phyloP scores from a whole-genome alignment of 192 early-diverging fungal genomes.

The Backusella westeae region DNA sequence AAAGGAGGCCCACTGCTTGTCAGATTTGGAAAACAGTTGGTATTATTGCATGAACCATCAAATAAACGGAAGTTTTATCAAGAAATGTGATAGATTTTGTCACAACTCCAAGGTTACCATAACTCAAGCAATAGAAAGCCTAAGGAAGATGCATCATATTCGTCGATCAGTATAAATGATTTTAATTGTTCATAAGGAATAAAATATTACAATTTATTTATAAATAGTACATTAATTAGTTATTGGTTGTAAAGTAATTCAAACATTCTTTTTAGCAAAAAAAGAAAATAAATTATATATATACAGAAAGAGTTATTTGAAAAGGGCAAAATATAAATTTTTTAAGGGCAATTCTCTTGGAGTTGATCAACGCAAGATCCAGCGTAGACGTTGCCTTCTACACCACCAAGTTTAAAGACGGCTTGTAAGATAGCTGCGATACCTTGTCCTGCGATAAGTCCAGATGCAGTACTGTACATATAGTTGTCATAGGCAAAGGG shows the following conservation, averaged over 20 bases:
- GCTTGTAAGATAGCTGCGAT: conserved; percentile 48
- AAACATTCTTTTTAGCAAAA: background rate
- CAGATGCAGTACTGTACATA: conserved; percentile 46
- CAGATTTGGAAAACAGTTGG: no score
- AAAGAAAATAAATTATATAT: background rate
- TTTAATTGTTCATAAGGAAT: background rate
- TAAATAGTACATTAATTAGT: background rate
- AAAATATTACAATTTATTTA: background rate
- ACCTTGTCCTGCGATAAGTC: conserved; percentile 52
- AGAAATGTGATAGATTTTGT: no score
- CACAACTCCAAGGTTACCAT: no score
- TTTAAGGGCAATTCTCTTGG: conserved; percentile 30
- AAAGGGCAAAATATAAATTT: background rate
- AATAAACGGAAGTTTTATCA: no score
- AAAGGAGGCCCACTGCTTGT: no score
- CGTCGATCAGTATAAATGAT: no score
- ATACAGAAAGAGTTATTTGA: background rate
- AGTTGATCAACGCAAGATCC: conserved; percentile 26
- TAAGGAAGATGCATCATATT: no score
- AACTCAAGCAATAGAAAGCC: no score
- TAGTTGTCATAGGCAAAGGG: conserved; percentile 31
- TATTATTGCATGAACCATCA: no score
- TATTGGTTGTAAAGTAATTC: background rate
- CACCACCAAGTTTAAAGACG: conserved; percentile 39
- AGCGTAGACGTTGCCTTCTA: conserved; percentile 24